phyloP scores from a whole-genome alignment of 208 protist species.

The Leishmania arabica region DNA sequence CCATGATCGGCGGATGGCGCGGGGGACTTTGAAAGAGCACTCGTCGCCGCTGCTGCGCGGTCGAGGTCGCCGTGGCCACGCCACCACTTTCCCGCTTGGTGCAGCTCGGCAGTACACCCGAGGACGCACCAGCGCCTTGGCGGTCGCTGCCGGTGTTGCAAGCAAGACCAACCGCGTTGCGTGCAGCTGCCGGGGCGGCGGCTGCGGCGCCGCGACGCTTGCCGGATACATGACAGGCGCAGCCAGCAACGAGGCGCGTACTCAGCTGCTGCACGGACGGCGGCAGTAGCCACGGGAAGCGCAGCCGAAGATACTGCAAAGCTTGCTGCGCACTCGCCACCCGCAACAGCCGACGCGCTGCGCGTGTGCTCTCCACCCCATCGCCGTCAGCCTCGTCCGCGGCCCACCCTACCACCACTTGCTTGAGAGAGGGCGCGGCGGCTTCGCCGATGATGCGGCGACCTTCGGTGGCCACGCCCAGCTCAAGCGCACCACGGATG shows the following conservation, averaged over 20 bases:
- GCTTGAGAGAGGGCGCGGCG: slow-evolving; percentile 35
- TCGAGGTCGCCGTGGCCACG: background rate
- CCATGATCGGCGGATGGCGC: background rate
- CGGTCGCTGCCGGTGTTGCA: background rate
- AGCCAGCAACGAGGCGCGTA: slow-evolving; percentile 19
- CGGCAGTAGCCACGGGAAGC: slow-evolving; percentile 46
- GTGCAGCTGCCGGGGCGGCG: background rate
- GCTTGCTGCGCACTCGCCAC: slow-evolving; percentile 9
- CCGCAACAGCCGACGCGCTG: background rate
- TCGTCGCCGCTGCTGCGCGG: slow-evolving; percentile 1
- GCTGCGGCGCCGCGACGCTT: slow-evolving; percentile 15
- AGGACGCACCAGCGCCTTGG: background rate
- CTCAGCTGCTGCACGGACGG: slow-evolving; percentile 21
- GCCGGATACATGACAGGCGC: slow-evolving; percentile 30
- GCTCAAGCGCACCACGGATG: slow-evolving; percentile 20
- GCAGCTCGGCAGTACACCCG: background rate
- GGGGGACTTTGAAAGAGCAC: slow-evolving; percentile 16
- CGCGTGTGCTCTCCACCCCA: background rate
- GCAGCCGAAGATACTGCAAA: slow-evolving; percentile 40
- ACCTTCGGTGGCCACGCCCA: slow-evolving; percentile 39
- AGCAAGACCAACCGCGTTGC: background rate
- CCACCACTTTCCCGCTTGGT: background rate
- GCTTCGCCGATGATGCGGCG: slow-evolving; percentile 43
- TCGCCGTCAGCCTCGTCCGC: slow-evolving; percentile 1
- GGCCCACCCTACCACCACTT: slow-evolving; percentile 31